A percentile compares a stretch with the other conserved stretches of the same genome.
Conservation (phyloP, 1,284 basidiomycete genomes). For the Ganoderma meredithae region DNA sequence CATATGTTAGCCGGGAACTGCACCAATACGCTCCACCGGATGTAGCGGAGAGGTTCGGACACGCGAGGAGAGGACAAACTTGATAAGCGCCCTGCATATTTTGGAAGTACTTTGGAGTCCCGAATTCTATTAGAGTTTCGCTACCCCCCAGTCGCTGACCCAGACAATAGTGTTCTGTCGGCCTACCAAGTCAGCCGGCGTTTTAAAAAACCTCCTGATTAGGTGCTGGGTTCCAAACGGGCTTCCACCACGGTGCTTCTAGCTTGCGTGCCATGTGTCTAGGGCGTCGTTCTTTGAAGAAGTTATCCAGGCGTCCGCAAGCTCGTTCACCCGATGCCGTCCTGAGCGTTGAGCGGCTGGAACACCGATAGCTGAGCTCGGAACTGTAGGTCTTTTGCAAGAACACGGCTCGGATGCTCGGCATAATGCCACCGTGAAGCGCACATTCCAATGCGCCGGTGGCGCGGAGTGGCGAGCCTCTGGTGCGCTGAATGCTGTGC, state of each 20-base stretch:
- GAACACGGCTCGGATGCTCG: not conserved
- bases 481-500: not conserved
- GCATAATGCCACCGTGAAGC: not conserved
- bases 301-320: not conserved
- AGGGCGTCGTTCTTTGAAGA: not conserved
- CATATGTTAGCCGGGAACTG: not conserved
- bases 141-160: not conserved
- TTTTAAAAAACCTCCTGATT: not conserved
- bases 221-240: not conserved
- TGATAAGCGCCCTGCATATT: not conserved
- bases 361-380: not conserved
- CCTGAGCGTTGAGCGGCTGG: not conserved
- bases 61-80: not conserved
- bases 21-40: not conserved
- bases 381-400: not conserved
- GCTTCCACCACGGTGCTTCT: not conserved
- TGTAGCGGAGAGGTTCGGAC: not conserved
- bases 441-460: not conserved
- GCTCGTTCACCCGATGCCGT: not conserved
- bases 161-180: not conserved
- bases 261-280: not conserved
- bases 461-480: not conserved
- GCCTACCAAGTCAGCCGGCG: not conserved
- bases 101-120: not conserved
- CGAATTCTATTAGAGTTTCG: not conserved